Percentiles rank a stretch among this genome's conserved stretches.
These are phyloP conservation scores for Penicillium maclennaniae DNA, from an alignment of 495 filamentous ascomycete species.

Conservation along the genomic window DNA sequence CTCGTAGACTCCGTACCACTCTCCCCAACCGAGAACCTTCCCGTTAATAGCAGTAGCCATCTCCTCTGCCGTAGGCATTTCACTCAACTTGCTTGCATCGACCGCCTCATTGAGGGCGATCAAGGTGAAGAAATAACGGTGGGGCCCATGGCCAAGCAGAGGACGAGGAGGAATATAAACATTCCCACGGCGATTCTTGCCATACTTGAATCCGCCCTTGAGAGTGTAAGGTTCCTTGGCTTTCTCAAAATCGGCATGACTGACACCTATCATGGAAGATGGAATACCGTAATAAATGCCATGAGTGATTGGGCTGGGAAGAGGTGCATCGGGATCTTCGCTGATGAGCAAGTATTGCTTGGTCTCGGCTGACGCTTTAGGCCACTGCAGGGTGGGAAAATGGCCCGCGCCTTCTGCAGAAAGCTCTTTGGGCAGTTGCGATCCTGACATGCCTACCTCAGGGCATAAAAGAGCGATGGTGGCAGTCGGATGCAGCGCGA, in stretches of 20 bases:
- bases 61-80: slow-evolving; percentile 19
- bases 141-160: slow-evolving; percentile 43
- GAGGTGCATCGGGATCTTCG: slow-evolving; percentile 50
- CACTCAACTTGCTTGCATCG: slow-evolving; percentile 27
- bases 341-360: slow-evolving; percentile 47
- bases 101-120: slow-evolving; percentile 42
- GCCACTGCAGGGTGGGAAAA: slow-evolving; percentile 45
- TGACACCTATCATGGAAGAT: slow-evolving; percentile 31
- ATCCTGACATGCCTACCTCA: slow-evolving; percentile 41
- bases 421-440: slow-evolving; percentile 37
- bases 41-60: slow-evolving; percentile 37
- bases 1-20: slow-evolving; percentile 49
- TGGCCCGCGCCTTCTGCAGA: slow-evolving; percentile 37
- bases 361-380: slow-evolving; percentile 27
- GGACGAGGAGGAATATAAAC: slow-evolving; percentile 42
- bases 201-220: slow-evolving; percentile 46
- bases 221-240: slow-evolving; percentile 19
- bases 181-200: slow-evolving; percentile 32
- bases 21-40: slow-evolving; percentile 49
- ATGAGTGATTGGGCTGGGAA: slow-evolving; percentile 44
- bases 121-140: slow-evolving; percentile 50
- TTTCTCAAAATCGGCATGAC: slow-evolving; percentile 34
- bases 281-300: slow-evolving; percentile 46
- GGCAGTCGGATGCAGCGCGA: slow-evolving; percentile 34
- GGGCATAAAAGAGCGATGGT: slow-evolving; percentile 43